Evolutionary conservation across 805 yeast species (phyloP), one percentile per base, ranked within the genome.

Genomic region (Phaffomyces thermotolerans): DNA sequence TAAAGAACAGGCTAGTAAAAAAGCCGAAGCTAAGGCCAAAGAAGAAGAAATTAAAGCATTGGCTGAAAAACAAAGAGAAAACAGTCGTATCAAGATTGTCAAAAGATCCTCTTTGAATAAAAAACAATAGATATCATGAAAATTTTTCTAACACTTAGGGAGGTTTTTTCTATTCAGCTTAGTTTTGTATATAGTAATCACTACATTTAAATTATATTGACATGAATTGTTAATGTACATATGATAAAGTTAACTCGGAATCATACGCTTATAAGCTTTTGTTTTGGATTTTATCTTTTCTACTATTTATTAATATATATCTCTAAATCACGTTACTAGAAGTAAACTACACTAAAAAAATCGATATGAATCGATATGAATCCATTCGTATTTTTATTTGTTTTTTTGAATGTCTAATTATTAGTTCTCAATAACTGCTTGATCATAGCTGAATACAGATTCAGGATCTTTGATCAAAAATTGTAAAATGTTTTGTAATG

Each of bases 401-500:
- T 3, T 33, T 13, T 33, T 32, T 17, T 33, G 9, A 17, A 14
- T 22, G n/a, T 37, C 40, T 37, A n/a, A n/a, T n/a, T 18, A 30
- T 24, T 18, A 39, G 33, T 27, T 39, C 14, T 34, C 43, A 22
- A 25, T 34, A 34, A 44, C 34, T 8, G 38, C 36, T 27, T 43
- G 41, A 13, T 33, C 46, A 4, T 47, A 57, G 30, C 17, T 8
- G 39, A 66, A 70, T 25, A 58, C 71, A 23, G 48, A 50, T 4
- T 50, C 59, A 17, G 74, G 75, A 10, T 52, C 48, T 36, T 54
- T 65, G 47, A 78, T 78, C 62, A 77, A 65, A 18, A 66, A 60
- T 46, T 73, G 74, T 41, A 78, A 59, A 40, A 78, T 67, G 22
- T 67, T 65, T 62, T 78, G 83, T 57, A 78, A 65, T 4, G 76